Evolutionary conservation across 1,139 yeast genomes (phyloP).

Genomic region (Saccharomyces hybrid): DNA sequence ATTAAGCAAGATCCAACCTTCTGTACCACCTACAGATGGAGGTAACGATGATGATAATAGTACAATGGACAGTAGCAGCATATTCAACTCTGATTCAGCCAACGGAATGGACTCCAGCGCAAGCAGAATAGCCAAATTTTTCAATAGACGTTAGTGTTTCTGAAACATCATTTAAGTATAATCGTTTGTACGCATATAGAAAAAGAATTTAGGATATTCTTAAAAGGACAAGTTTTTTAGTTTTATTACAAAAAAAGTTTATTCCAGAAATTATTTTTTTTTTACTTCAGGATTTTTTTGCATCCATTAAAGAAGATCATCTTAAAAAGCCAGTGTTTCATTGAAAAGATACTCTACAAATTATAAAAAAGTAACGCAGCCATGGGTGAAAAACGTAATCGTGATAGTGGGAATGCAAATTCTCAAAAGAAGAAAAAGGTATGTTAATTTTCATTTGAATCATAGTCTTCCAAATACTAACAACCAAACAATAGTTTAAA

Average conservation of each 20-base stretch:
- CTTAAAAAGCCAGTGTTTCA: background rate
- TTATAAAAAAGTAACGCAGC: background rate
- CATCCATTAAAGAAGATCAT: background rate
- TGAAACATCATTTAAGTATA: background rate
- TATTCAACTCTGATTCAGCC: slow-evolving; percentile 3
- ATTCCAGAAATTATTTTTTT: background rate
- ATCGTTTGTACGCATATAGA: background rate
- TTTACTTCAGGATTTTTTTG: background rate
- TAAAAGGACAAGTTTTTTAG: too few species aligned
- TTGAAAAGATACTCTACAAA: background rate
- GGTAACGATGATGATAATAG: slow-evolving; percentile 2
- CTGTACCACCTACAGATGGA: background rate
- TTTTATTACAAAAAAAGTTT: background rate
- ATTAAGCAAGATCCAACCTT: slow-evolving; percentile 36
- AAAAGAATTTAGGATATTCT: too few species aligned
- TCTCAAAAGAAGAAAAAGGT: background rate
- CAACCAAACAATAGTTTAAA: slow-evolving; percentile 16
- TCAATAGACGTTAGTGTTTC: slow-evolving; percentile 18
- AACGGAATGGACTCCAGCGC: slow-evolving; percentile 9
- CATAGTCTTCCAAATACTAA: background rate
- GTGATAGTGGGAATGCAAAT: background rate
- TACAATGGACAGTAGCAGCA: slow-evolving; percentile 12
- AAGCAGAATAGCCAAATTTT: slow-evolving; percentile 25
- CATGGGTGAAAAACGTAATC: background rate
- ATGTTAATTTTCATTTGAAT: background rate